Conservation (phyloP, 805 yeast species). For the Barnettozyma populi region DNA sequence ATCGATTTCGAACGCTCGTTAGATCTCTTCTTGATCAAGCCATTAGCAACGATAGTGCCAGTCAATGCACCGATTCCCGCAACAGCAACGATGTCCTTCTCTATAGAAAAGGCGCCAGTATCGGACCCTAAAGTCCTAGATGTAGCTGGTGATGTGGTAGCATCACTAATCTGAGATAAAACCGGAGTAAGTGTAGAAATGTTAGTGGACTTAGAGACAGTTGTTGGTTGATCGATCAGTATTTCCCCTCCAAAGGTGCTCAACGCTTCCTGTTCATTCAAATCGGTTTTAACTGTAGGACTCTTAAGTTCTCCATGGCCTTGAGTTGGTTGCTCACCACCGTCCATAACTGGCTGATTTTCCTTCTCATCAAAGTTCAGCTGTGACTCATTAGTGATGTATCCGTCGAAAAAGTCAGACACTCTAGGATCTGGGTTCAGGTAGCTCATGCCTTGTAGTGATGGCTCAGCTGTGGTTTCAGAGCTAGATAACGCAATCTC, state of each 20-base stretch:
- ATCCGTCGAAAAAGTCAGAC: slow-evolving; percentile 27
- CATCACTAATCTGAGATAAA: neutral
- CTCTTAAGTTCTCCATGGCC: neutral
- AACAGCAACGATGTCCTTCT: slow-evolving; percentile 1
- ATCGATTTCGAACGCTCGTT: neutral
- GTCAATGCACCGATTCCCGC: slow-evolving; percentile 8
- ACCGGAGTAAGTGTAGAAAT: neutral
- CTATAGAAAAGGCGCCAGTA: neutral
- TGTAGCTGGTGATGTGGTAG: neutral
- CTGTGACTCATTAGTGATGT: slow-evolving; percentile 13
- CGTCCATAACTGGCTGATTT: neutral
- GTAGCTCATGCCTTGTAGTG: slow-evolving; percentile 3
- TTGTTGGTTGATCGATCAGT: no score
- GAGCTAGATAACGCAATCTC: neutral
- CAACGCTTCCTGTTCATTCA: neutral
- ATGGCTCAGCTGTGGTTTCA: neutral
- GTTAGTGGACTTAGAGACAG: neutral
- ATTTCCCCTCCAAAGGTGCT: no score
- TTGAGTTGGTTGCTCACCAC: neutral
- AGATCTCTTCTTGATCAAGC: neutral
- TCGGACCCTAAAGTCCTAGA: neutral
- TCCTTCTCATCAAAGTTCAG: slow-evolving; percentile 2
- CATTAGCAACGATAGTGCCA: neutral
- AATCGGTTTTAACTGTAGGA: neutral
- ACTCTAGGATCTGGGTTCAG: slow-evolving; percentile 13